These are phyloP conservation scores for Nakazawaea sp. DNA, from an alignment of 805 yeast species.

Conservation along the genomic window DNA sequence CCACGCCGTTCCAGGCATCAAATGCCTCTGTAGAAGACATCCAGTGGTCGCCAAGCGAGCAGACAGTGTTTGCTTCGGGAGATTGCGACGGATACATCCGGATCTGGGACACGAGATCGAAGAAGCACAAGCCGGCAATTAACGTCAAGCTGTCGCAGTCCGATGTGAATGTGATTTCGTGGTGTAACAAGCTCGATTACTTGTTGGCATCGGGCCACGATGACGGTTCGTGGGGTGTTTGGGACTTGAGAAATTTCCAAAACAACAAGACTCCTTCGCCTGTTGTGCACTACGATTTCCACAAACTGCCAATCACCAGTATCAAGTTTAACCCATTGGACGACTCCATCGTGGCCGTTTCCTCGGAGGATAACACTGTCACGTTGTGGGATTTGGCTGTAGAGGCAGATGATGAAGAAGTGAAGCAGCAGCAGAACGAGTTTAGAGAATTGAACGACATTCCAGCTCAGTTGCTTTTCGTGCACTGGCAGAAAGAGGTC, in stretches of 20 bases:
- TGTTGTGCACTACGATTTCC: constrained; percentile 94
- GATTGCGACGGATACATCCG: constrained; percentile 89
- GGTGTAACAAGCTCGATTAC: constrained; percentile 86
- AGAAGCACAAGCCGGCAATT: constrained; percentile 85
- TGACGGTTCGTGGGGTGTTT: constrained; percentile 95
- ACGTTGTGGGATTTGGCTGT: constrained; percentile 98
- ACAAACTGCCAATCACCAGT: constrained; percentile 87
- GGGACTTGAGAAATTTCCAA: constrained; percentile 90
- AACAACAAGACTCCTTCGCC: constrained; percentile 59
- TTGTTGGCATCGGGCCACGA: constrained; percentile 94
- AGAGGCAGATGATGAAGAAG: constrained; percentile 97
- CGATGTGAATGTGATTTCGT: constrained; percentile 92
- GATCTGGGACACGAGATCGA: constrained; percentile 95
- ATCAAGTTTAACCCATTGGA: constrained; percentile 93
- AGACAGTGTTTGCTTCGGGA: constrained; percentile 91
- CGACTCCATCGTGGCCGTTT: constrained; percentile 92
- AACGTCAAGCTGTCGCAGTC: constrained; percentile 72
- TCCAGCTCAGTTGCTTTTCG: constrained; percentile 93
- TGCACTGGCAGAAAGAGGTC: constrained; percentile 97
- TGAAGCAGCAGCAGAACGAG: constrained; percentile 75
- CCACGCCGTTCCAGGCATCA: constrained; percentile 64
- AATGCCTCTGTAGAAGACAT: constrained; percentile 88
- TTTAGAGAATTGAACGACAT: constrained; percentile 77
- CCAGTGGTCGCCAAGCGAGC: constrained; percentile 92
- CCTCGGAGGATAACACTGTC: constrained; percentile 94